Conservation (phyloP, 306 rosid genomes). For the Dicorynia guianensis region DNA sequence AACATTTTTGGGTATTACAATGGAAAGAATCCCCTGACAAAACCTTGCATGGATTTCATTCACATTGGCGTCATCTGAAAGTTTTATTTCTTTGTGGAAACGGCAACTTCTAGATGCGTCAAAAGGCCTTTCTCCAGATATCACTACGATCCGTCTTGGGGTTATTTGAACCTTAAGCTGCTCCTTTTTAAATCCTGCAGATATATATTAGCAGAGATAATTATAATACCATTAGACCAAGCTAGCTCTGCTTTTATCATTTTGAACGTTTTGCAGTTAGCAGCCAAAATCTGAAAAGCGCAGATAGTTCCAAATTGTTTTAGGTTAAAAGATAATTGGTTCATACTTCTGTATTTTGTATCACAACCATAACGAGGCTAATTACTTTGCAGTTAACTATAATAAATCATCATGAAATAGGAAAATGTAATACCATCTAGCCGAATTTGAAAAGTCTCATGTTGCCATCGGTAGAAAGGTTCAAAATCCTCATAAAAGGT, state of each 20-base stretch:
- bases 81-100: conserved; percentile 58
- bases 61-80: conserved; percentile 38
- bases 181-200: conserved; percentile 64
- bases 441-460: conserved; percentile 44
- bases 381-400: too few relatives aligned
- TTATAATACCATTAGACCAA: neutral
- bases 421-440: conserved; percentile 48
- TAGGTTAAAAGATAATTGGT: too few relatives aligned
- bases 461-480: conserved; percentile 61
- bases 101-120: conserved; percentile 55
- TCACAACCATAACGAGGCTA: too few relatives aligned
- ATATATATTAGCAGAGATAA: neutral
- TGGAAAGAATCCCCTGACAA: conserved; percentile 46
- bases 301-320: too few relatives aligned
- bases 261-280: neutral
- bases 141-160: conserved; percentile 34
- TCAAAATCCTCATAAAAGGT: conserved; percentile 56
- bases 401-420: neutral
- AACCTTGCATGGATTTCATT: conserved; percentile 55
- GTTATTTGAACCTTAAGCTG: conserved; percentile 55
- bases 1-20: conserved; percentile 48
- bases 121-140: conserved; percentile 56
- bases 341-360: too few relatives aligned
- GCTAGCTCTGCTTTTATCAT: neutral
- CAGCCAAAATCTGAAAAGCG: too few relatives aligned